A percentile compares a stretch with the other conserved stretches of the same genome.
Evolutionary conservation across 225 moss, liverwort and hornwort species (phyloP).

Genomic region (Bryum argenteum): DNA sequence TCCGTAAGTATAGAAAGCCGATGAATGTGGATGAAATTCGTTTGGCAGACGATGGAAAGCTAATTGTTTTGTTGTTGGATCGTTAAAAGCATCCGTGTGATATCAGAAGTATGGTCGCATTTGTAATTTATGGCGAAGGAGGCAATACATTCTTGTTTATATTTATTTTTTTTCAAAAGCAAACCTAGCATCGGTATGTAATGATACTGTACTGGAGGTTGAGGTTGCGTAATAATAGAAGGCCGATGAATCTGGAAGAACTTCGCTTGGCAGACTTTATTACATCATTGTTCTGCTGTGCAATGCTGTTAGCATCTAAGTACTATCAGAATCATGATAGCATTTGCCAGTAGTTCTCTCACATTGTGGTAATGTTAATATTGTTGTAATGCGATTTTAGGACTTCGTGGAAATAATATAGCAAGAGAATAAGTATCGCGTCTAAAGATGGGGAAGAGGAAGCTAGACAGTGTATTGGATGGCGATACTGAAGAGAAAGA

Average conservation of each 20-base stretch:
- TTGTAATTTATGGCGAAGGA: conserved; percentile 19
- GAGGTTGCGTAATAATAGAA: conserved; percentile 1
- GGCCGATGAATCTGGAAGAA: background rate
- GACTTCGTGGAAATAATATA: conserved; percentile 13
- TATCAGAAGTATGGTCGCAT: too few relatives aligned
- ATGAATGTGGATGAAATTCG: background rate
- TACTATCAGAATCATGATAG: too few relatives aligned
- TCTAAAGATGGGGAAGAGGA: conserved; percentile 59
- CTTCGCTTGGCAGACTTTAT: background rate
- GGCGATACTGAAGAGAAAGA: conserved; percentile 54
- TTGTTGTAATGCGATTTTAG: conserved; percentile 23
- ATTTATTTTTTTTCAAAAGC: background rate
- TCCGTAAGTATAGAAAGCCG: background rate
- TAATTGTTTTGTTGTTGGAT: background rate
- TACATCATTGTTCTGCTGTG: background rate
- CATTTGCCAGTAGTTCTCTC: too few relatives aligned
- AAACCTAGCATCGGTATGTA: background rate
- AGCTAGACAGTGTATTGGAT: conserved; percentile 46
- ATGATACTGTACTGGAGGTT: background rate
- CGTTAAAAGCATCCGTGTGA: too few relatives aligned
- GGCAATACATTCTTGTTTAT: background rate
- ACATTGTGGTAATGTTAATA: background rate
- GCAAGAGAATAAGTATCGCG: conserved; percentile 3
- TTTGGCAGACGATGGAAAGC: background rate
- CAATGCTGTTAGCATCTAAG: too few relatives aligned